These are phyloP conservation scores for Chimonanthus praecox DNA, from an alignment of 164 flowering plant species.

Conservation along the genomic window DNA sequence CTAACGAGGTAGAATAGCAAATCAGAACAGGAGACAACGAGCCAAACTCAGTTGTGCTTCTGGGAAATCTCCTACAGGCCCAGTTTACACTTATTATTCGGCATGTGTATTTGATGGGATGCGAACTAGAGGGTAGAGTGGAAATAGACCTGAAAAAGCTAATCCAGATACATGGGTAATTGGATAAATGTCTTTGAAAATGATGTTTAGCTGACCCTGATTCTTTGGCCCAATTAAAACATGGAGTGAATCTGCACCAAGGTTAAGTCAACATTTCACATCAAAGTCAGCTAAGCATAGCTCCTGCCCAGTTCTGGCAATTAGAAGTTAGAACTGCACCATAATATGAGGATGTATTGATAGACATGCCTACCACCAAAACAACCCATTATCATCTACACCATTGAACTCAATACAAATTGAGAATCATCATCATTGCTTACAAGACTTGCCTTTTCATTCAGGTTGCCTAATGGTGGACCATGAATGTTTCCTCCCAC, in stretches of 20 bases:
- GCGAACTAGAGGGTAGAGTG: no score
- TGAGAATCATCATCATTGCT: slow-evolving; percentile 13
- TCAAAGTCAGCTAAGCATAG: not conserved
- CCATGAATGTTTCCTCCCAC: slow-evolving; percentile 92
- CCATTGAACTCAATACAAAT: slow-evolving; percentile 38
- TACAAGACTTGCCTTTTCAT: slow-evolving; percentile 72
- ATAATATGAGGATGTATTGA: not conserved
- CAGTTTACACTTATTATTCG: not conserved
- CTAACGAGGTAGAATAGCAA: not conserved
- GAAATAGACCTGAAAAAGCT: no score
- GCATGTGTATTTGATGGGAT: not conserved
- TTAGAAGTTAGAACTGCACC: no score
- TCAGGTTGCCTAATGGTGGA: slow-evolving; percentile 82
- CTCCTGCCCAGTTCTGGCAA: not conserved
- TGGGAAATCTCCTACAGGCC: not conserved
- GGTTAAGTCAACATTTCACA: not conserved
- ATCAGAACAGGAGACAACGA: no score
- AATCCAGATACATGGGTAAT: no score
- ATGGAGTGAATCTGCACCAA: not conserved
- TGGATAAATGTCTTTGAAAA: no score
- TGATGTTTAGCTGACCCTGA: not conserved
- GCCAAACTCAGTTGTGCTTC: not conserved
- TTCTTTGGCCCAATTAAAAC: not conserved
- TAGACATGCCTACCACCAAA: not conserved
- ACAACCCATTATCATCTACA: not conserved